Evolutionary conservation across 192 early-diverging fungal genomes (phyloP).

Genomic region (Thamnidium elegans): DNA sequence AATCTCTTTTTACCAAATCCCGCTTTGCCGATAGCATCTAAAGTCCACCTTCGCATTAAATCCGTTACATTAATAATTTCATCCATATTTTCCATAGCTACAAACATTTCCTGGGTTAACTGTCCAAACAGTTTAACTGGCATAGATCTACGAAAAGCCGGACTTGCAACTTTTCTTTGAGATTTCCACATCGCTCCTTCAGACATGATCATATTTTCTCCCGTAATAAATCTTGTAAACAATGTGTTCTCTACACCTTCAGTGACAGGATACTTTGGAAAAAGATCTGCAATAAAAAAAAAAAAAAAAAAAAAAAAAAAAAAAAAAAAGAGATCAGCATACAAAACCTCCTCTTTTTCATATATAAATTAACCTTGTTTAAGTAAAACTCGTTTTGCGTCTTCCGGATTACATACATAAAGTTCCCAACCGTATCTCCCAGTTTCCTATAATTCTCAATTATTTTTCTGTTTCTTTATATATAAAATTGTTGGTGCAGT

Average conservation of each 20-base stretch:
- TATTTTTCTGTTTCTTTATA: not conserved
- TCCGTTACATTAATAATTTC: not conserved
- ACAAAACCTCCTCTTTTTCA: not conserved
- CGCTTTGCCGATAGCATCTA: conserved; percentile 13
- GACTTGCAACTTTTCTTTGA: conserved; percentile 6
- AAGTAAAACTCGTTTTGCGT: conserved; percentile 4
- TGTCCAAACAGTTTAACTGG: conserved; percentile 18
- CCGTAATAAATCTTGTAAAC: not conserved
- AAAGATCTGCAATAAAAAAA: not conserved
- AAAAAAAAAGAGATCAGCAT: too few relatives aligned
- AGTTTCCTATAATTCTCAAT: not conserved
- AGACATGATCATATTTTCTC: too few relatives aligned
- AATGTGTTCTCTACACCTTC: conserved; percentile 3
- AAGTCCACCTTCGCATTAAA: conserved; percentile 2
- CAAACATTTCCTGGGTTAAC: not conserved
- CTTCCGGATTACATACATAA: conserved; percentile 3
- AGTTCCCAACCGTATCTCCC: not conserved
- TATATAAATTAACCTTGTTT: not conserved
- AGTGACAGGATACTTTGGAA: conserved; percentile 3
- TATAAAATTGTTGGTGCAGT: too few relatives aligned
- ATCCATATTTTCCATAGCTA: not conserved
- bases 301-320: too few relatives aligned
- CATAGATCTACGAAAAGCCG: conserved; percentile 26
- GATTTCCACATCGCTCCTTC: not conserved
- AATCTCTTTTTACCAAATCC: conserved; percentile 1